A percentile compares a stretch with the other conserved stretches of the same genome.
These are phyloP conservation scores for Rhodotorula graminis DNA, from an alignment of 768 basidiomycete genomes.

Conservation along the genomic window DNA sequence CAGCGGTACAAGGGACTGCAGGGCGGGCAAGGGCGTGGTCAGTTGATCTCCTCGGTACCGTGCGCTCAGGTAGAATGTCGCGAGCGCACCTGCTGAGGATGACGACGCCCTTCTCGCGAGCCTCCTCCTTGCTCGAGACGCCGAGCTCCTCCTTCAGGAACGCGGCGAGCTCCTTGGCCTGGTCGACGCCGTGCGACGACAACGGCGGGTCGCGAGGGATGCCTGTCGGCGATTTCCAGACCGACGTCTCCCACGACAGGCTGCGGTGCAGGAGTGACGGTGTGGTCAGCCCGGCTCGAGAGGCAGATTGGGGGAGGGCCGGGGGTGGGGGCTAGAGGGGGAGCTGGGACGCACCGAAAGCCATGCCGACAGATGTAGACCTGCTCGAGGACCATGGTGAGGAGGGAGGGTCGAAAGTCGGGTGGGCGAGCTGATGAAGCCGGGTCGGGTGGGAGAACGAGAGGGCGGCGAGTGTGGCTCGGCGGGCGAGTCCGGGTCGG, in stretches of 20 bases:
- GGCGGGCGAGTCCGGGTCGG: too few relatives aligned
- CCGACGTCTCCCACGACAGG: slow-evolving; percentile 28
- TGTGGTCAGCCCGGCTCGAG: too few relatives aligned
- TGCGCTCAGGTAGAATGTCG: too few relatives aligned
- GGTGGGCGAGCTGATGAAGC: too few relatives aligned
- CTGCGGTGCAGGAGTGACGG: not conserved
- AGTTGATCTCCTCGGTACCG: too few relatives aligned
- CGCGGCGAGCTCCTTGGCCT: slow-evolving; percentile 67
- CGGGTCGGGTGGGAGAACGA: too few relatives aligned
- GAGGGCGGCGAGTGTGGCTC: too few relatives aligned
- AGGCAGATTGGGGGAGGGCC: rapidly evolving
- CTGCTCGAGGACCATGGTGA: not conserved
- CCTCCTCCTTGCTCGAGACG: not conserved
- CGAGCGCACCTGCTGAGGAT: slow-evolving; percentile 24
- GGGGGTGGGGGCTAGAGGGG: not conserved
- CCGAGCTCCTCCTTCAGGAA: slow-evolving; percentile 46
- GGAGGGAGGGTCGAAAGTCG: too few relatives aligned
- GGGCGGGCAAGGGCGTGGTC: too few relatives aligned
- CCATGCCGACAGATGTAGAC: slow-evolving; percentile 27
- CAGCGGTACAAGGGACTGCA: slow-evolving; percentile 79
- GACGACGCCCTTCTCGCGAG: slow-evolving; percentile 4
- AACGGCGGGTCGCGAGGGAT: slow-evolving; percentile 39
- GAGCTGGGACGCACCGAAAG: slow-evolving; percentile 12
- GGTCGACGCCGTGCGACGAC: slow-evolving; percentile 46
- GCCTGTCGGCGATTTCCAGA: slow-evolving; percentile 31